Evolutionary conservation across 768 basidiomycete species (phyloP).

Genomic region (Calocybe gangraenosa): DNA sequence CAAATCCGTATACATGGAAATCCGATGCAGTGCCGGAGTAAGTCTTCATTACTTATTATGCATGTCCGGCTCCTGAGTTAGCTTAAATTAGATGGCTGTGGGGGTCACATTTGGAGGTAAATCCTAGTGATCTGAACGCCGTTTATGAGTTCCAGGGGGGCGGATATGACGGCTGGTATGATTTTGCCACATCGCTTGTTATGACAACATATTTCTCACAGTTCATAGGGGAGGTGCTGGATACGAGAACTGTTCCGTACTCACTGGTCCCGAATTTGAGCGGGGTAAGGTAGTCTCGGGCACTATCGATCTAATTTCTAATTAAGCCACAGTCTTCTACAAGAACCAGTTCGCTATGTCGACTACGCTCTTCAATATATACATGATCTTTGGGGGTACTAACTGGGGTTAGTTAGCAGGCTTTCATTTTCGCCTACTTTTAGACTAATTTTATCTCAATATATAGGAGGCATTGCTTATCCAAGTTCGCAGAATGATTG

Average conservation of each 20-base stretch:
- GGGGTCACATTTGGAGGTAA: conserved; percentile 31
- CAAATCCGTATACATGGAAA: conserved; percentile 40
- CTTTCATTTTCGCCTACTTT: background rate
- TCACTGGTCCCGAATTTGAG: conserved; percentile 39
- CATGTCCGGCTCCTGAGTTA: background rate
- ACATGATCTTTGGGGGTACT: conserved; percentile 51
- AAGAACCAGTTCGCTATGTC: conserved; percentile 44
- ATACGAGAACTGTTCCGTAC: conserved; percentile 28
- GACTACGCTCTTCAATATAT: conserved; percentile 43
- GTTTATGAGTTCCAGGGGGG: conserved; percentile 49
- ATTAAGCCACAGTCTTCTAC: conserved; percentile 35
- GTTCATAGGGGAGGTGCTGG: conserved; percentile 35
- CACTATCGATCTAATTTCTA: background rate
- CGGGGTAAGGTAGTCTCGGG: conserved; percentile 26
- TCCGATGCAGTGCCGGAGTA: conserved; percentile 39
- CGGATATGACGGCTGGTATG: conserved; percentile 44
- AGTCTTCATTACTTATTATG: background rate
- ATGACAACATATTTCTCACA: background rate
- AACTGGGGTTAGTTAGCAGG: conserved; percentile 36
- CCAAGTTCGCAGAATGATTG: conserved; percentile 22
- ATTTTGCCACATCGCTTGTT: background rate
- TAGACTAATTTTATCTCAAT: background rate
- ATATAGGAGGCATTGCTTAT: conserved; percentile 29
- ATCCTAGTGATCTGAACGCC: conserved; percentile 35
- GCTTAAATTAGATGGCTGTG: conserved; percentile 33